Percentiles rank a stretch among this genome's conserved stretches.
phyloP scores from a whole-genome alignment of 169 alveolate species.

The Plasmodium adleri region DNA sequence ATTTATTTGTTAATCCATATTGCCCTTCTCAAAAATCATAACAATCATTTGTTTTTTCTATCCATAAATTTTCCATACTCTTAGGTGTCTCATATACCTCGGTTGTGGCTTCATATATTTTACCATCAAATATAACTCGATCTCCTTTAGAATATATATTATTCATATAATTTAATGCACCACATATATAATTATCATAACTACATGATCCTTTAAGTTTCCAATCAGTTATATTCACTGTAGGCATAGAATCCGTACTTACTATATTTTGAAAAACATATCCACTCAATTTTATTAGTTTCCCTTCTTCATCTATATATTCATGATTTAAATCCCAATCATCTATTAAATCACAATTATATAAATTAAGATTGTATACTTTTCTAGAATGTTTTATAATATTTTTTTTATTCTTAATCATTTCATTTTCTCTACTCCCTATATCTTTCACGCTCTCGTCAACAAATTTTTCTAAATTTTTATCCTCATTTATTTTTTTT shows the following conservation, averaged over 20 bases:
- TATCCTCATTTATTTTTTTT: constrained; percentile 55
- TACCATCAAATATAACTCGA: constrained; percentile 67
- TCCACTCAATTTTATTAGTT: constrained; percentile 67
- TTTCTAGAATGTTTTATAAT: constrained; percentile 67
- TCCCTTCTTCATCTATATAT: constrained; percentile 69
- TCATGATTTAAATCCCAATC: constrained; percentile 75
- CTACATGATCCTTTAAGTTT: constrained; percentile 69
- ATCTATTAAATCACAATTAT: constrained; percentile 61
- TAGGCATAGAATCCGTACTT: constrained; percentile 73
- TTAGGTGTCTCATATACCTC: constrained; percentile 45
- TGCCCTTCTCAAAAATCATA: constrained; percentile 14
- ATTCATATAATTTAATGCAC: constrained; percentile 67
- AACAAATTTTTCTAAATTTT: constrained; percentile 23
- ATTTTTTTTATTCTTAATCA: constrained; percentile 30
- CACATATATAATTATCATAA: constrained; percentile 73
- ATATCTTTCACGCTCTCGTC: constrained; percentile 15
- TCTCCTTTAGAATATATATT: constrained; percentile 69
- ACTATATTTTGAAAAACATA: constrained; percentile 68
- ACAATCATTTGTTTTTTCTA: constrained; percentile 73
- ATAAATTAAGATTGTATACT: constrained; percentile 49
- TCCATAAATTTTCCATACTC: constrained; percentile 55
- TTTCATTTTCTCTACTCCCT: neutral
- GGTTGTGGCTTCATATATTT: constrained; percentile 65
- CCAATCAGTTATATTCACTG: constrained; percentile 74
- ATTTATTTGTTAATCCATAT: neutral